Conservation (phyloP, 805 yeast species). For the Torulaspora maleeae region DNA sequence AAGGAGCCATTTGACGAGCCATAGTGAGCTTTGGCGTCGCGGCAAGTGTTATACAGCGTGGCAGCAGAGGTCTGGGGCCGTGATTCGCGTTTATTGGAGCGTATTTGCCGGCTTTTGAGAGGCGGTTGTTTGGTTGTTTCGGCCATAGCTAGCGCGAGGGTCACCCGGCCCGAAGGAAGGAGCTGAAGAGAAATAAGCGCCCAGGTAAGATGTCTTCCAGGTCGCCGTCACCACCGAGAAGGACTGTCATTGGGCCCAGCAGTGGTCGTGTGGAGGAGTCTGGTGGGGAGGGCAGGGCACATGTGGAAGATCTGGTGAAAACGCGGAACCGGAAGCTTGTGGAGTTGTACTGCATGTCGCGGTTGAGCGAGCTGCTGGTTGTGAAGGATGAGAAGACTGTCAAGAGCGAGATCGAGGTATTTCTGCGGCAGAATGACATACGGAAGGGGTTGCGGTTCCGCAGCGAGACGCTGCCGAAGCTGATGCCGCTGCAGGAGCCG, state of each 20-base stretch:
- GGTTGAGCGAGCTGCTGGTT: slow-evolving; percentile 43
- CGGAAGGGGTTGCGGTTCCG: slow-evolving; percentile 44
- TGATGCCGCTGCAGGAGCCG: slow-evolving; percentile 7
- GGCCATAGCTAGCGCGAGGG: slow-evolving; percentile 1
- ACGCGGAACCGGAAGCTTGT: slow-evolving; percentile 54
- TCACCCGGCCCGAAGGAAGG: slow-evolving; percentile 7
- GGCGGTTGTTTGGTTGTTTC: neutral
- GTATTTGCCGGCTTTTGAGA: neutral
- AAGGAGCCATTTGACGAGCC: neutral
- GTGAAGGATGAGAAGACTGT: slow-evolving; percentile 40
- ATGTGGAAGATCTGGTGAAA: slow-evolving; percentile 39
- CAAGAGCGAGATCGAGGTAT: slow-evolving; percentile 40
- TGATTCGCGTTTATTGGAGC: neutral
- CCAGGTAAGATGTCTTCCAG: slow-evolving; percentile 12
- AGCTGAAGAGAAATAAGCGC: neutral
- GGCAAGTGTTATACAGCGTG: too few species aligned
- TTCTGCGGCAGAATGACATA: slow-evolving; percentile 50
- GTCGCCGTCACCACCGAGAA: slow-evolving; percentile 16
- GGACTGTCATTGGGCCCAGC: slow-evolving; percentile 7
- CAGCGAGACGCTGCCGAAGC: slow-evolving; percentile 27
- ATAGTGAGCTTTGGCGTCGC: neutral
- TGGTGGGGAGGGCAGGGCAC: neutral
- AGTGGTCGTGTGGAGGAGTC: slow-evolving; percentile 7
- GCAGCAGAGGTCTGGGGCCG: neutral
- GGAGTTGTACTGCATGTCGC: slow-evolving; percentile 56